A percentile compares a stretch with the other conserved stretches of the same genome.
These are phyloP conservation scores for Saksenaea oblongispora DNA, from an alignment of 371 early-diverging fungal genomes.

Conservation along the genomic window DNA sequence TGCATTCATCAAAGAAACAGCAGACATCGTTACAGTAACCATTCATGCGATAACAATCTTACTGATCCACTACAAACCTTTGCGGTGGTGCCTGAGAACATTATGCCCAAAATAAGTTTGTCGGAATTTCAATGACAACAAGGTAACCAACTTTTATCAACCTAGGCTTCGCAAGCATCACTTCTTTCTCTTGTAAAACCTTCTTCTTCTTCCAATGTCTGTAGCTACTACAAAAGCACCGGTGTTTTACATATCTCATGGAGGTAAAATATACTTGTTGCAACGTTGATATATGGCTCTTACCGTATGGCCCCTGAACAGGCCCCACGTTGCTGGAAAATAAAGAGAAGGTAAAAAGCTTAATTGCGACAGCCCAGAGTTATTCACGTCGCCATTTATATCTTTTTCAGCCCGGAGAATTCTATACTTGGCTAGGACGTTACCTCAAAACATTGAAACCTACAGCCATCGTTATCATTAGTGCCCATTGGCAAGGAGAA, in stretches of 20 bases:
- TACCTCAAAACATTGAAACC: conserved; percentile 38
- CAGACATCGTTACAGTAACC: no score
- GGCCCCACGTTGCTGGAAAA: conserved; percentile 63
- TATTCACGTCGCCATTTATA: background rate
- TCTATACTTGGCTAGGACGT: conserved; percentile 51
- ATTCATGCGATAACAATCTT: no score
- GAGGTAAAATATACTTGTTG: conserved; percentile 28
- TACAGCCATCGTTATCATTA: conserved; percentile 30
- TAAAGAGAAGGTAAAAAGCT: conserved; percentile 17
- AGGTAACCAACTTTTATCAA: no score
- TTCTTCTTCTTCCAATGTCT: no score
- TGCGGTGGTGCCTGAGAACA: no score
- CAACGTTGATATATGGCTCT: conserved; percentile 22
- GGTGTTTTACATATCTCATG: conserved; percentile 44
- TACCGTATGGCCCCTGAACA: conserved; percentile 1
- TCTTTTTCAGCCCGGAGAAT: conserved; percentile 39
- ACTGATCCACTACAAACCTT: no score
- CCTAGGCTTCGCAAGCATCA: no score
- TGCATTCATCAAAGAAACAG: no score
- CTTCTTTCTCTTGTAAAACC: no score
- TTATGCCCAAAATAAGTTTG: no score
- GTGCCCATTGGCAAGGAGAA: conserved; percentile 38
- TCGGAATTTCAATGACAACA: no score
- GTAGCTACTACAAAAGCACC: conserved; percentile 22
- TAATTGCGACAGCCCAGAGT: background rate